These are phyloP conservation scores for Clitopilus passeckerianus DNA, from an alignment of 768 basidiomycete genomes.

Conservation along the genomic window DNA sequence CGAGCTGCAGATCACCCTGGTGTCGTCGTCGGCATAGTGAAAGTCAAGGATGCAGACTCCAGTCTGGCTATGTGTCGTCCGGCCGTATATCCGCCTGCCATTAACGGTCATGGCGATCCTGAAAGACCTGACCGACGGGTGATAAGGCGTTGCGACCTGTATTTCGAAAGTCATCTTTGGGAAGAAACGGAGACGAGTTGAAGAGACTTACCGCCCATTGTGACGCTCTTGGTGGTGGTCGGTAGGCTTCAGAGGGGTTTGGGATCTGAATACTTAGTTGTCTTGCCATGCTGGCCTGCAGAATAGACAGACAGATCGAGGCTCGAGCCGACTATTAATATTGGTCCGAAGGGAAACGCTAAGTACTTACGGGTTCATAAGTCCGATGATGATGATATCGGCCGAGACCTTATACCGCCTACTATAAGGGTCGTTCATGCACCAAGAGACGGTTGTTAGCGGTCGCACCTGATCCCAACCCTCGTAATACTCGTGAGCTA, in stretches of 20 bases:
- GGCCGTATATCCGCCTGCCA: neutral
- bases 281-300: neutral
- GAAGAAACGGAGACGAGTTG: neutral
- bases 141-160: neutral
- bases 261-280: neutral
- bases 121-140: neutral
- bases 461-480: neutral
- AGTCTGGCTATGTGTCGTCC: neutral
- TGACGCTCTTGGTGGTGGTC: neutral
- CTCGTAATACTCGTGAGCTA: neutral
- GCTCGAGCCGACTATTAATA: neutral
- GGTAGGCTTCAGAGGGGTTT: neutral
- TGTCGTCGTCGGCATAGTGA: neutral
- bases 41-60: neutral
- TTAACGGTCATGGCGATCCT: neutral
- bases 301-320: neutral
- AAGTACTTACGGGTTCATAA: neutral
- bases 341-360: neutral
- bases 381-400: neutral
- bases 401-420: neutral
- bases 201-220: neutral
- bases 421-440: neutral
- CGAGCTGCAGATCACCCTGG: neutral
- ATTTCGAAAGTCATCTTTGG: neutral
- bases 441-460: neutral